phyloP scores from a whole-genome alignment of 805 yeast genomes.

The Yamadazyma phyllophila region DNA sequence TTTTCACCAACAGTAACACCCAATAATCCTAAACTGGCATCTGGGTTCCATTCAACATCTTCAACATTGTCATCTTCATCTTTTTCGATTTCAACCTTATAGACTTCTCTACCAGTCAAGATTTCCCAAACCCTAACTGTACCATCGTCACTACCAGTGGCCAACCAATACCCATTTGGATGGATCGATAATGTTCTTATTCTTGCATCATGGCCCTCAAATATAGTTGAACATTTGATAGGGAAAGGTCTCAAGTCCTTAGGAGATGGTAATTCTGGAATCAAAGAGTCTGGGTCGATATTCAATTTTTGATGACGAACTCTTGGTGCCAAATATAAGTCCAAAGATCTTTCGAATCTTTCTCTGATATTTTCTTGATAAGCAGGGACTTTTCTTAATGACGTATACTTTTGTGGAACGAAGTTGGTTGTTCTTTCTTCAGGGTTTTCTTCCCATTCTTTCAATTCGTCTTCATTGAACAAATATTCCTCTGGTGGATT shows the following conservation, averaged over 20 bases:
- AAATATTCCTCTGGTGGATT: conserved; percentile 97
- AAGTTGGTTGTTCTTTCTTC: conserved; percentile 76
- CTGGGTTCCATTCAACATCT: conserved; percentile 88
- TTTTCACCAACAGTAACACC: conserved; percentile 83
- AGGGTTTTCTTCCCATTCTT: conserved; percentile 72
- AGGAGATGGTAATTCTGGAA: conserved; percentile 96
- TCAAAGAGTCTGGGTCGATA: conserved; percentile 92
- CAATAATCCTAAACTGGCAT: conserved; percentile 65
- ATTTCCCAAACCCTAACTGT: conserved; percentile 96
- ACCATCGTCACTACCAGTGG: conserved; percentile 98
- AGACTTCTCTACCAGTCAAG: conserved; percentile 90
- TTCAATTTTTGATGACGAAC: conserved; percentile 86
- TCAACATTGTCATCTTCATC: conserved; percentile 75
- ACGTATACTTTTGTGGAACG: conserved; percentile 74
- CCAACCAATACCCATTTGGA: conserved; percentile 90
- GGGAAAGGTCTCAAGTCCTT: conserved; percentile 97
- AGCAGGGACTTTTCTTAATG: conserved; percentile 92
- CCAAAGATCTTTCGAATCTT: conserved; percentile 90
- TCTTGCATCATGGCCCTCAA: conserved; percentile 78
- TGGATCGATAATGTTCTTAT: conserved; percentile 82
- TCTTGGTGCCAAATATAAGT: conserved; percentile 93
- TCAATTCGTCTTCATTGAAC: conserved; percentile 71
- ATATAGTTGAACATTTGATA: conserved; percentile 78
- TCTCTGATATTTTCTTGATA: conserved; percentile 84
- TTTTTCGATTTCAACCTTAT: conserved; percentile 42